Base-by-base conservation (phyloP, 768 basidiomycete genomes). In the Boletus edulis region DNA sequence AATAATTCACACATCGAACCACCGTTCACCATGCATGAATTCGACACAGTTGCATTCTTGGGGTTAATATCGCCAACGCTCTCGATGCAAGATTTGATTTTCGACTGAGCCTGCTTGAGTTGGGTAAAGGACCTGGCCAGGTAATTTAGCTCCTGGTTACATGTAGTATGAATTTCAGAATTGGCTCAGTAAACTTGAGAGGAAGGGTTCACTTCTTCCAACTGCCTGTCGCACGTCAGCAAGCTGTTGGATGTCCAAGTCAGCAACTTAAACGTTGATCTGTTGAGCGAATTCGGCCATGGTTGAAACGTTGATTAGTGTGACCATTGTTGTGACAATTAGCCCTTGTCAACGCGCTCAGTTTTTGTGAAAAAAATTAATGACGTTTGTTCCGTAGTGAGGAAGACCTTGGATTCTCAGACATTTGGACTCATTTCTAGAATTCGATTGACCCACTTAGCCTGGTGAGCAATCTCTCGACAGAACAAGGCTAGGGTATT, bases 71-170 rank as follows among this genome's bases (percentile, higher is more conserved):
- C 85, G 14, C 73, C 74, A 1, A 94, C 85, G 59, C 88, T 91
- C 51, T 90, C 87, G 22, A 93, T 81, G 65, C 96, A 96, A 8
- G 85, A 76, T 59, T 83, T 86, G 79, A 98, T 98, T 72, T 96
- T 97, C 3, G 86, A 82, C 68, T 98, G 94, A 0, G 94, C 96
- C 61, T 89, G 86, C 69, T 93, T 96, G 24, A 98, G 83, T 63
- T 97, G 94, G 12, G 87, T 83, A 67, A 94, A 20, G 20, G 20
- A 20, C 1, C 2, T 22, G 12, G 94, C 91, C 46, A 98, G 77
- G 68, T 97, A 95, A 53, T 83, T 87, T 45, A 99, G 73, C 79
- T 99, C 96, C 95, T 98, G 69, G 22, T 24, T 20, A 15, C 27
- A 4, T 32, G 47, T 17, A 41, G 22, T 7, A 17, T 38, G 18